Conservation (phyloP, 139 green algal genomes). For the Edaphochlamys debaryana region DNA sequence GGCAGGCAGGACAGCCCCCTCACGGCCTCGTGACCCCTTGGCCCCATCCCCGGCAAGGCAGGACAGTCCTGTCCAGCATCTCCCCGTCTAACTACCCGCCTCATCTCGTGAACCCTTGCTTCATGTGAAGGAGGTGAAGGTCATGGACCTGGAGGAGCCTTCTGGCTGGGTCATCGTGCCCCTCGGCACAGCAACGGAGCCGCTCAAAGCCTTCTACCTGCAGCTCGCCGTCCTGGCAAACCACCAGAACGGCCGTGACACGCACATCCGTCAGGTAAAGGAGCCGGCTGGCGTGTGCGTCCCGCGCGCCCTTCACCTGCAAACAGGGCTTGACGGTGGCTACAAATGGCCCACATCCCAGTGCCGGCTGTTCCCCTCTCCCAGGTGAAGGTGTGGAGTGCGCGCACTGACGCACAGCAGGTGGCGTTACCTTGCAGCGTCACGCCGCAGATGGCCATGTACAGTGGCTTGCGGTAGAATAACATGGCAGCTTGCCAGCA, state of each 20-base stretch:
- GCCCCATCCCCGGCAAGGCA: no score
- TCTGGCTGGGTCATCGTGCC: constrained; percentile 85
- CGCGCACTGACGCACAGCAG: background rate
- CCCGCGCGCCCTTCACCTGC: background rate
- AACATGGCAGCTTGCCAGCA: no score
- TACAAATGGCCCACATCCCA: background rate
- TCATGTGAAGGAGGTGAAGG: constrained; percentile 82
- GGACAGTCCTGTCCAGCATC: no score
- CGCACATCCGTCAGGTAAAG: constrained; percentile 85
- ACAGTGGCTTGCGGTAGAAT: background rate
- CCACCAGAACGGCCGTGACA: constrained; percentile 98
- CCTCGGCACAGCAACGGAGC: constrained; percentile 47
- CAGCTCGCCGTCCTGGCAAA: constrained; percentile 88
- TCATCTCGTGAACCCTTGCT: no score
- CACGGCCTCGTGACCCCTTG: no score
- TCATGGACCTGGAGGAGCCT: constrained; percentile 88
- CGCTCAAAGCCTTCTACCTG: constrained; percentile 64
- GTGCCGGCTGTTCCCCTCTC: background rate
- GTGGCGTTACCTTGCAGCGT: background rate
- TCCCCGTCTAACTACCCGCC: no score
- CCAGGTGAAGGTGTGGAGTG: background rate
- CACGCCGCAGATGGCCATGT: constrained; percentile 11
- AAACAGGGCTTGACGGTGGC: background rate
- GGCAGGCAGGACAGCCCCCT: no score
- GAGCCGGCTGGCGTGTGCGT: no score